A percentile compares a stretch with the other conserved stretches of the same genome.
These are phyloP conservation scores for Raphanus sativus DNA, from an alignment of 345 rosid species.

Conservation along the genomic window DNA sequence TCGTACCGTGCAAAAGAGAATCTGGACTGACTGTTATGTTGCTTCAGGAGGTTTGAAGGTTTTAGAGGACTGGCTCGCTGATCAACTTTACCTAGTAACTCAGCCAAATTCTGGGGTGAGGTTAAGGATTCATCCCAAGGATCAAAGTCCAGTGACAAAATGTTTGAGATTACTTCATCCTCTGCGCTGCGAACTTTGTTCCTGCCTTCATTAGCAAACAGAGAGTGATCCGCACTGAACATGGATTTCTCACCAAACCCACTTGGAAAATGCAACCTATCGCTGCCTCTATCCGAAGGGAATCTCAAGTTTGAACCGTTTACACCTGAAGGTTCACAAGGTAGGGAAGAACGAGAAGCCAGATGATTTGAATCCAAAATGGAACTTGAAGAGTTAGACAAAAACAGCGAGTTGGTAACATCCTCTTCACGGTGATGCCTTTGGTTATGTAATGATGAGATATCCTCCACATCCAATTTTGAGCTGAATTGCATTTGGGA, in stretches of 20 bases:
- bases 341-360: conserved; percentile 49
- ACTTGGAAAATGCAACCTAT: conserved; percentile 43
- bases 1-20: conserved; percentile 95
- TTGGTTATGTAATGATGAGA: conserved; percentile 60
- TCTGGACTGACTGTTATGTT: conserved; percentile 73
- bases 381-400: conserved; percentile 49
- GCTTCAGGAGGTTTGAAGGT: conserved; percentile 58
- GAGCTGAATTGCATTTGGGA: conserved; percentile 29
- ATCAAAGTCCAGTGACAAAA: conserved; percentile 69
- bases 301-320: conserved; percentile 38
- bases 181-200: conserved; percentile 44
- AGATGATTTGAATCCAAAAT: conserved; percentile 45
- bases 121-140: conserved; percentile 74
- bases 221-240: conserved; percentile 37
- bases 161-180: conserved; percentile 66
- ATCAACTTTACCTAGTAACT: conserved; percentile 59
- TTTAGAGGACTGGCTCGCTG: conserved; percentile 53
- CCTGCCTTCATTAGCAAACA: conserved; percentile 46
- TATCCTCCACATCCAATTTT: conserved; percentile 55
- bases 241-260: conserved; percentile 51
- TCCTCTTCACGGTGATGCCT: conserved; percentile 64
- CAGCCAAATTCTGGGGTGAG: conserved; percentile 55
- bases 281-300: conserved; percentile 42
- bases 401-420: conserved; percentile 37
- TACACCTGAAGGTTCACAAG: conserved; percentile 33